Evolutionary conservation across 2,329 filamentous ascomycete genomes (phyloP).

Genomic region (Cladosporium velox): DNA sequence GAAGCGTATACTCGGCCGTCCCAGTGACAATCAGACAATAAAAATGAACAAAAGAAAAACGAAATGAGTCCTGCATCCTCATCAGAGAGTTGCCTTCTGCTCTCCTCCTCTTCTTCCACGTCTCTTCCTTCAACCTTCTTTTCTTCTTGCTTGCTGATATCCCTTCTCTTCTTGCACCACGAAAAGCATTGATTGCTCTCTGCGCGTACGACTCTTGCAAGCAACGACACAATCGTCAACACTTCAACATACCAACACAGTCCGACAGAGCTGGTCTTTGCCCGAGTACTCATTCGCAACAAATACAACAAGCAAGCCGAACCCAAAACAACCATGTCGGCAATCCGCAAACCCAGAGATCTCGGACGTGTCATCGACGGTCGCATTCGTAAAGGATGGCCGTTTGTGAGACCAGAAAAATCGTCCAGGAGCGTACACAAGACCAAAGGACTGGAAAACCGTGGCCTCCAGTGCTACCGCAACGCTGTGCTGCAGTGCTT

Average conservation of each 20-base stretch:
- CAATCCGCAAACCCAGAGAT: background rate
- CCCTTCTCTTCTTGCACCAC: background rate
- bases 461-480: conserved; percentile 21
- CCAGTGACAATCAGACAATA: conserved; percentile 2
- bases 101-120: background rate
- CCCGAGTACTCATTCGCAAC: background rate
- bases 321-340: background rate
- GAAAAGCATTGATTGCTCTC: conserved; percentile 5
- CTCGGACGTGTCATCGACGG: conserved; percentile 1
- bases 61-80: conserved; percentile 6
- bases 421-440: background rate
- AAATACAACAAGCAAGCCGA: background rate
- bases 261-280: conserved; percentile 7
- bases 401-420: background rate
- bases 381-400: conserved; percentile 13
- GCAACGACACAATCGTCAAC: background rate
- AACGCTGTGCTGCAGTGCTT: conserved; percentile 22
- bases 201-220: background rate
- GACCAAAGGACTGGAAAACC: conserved; percentile 13
- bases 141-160: background rate
- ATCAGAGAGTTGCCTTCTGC: background rate
- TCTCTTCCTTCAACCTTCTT: background rate
- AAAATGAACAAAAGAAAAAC: conserved; percentile 11
- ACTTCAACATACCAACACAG: background rate
- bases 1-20: conserved; percentile 5